Base-by-base conservation (phyloP, 2,329 filamentous ascomycete species). In the Nannizziopsis barbatae region DNA sequence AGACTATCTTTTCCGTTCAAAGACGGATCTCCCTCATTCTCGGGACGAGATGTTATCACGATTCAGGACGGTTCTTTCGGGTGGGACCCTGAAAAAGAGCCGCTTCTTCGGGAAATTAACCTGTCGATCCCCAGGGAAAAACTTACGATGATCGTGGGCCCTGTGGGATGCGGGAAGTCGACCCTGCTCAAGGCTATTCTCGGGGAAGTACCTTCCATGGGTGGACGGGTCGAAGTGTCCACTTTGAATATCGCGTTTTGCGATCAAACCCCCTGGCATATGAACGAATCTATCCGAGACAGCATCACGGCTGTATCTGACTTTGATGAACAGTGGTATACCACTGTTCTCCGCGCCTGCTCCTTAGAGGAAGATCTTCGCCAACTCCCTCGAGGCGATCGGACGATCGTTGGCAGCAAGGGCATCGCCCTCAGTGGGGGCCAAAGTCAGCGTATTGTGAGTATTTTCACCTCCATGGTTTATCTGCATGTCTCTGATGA, bases 111-210 rank as follows among this genome's bases (percentile, higher is more conserved):
- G 32, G 59, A 62, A 12, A 65, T 74, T 47, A 66, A 62, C 6
- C 53, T 73, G 31, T 59, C 55, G 6, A 60, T 74, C 30, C 62
- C 67, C 18, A 64, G 64, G 15, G 64, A 65, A 32, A 70, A 67
- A 50, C 63, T 74, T 42, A 72, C 69, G 20, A 70, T 74, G 57
- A 56, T 75, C 8, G 63, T 75, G 48, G 73, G 73, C 12, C 72
- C 73, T 12, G 70, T 74, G 18, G 74, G 71, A 4, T 74, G 69
- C 50, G 74, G 74, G 3, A 77, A 76, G 51, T 75, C 73, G 15
- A 74, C 72, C 3, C 56, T 77, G 3, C 61, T 72, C 4, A 70
- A 71, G 49, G 62, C 64, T 14, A 55, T 74, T 12, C 62, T 73
- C 0, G 69, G 71, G 18, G 71, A 74, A 50, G 60, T 68, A 0